phyloP scores from a whole-genome alignment of 179 eudicot genomes.

The Spinacia oleracea region DNA sequence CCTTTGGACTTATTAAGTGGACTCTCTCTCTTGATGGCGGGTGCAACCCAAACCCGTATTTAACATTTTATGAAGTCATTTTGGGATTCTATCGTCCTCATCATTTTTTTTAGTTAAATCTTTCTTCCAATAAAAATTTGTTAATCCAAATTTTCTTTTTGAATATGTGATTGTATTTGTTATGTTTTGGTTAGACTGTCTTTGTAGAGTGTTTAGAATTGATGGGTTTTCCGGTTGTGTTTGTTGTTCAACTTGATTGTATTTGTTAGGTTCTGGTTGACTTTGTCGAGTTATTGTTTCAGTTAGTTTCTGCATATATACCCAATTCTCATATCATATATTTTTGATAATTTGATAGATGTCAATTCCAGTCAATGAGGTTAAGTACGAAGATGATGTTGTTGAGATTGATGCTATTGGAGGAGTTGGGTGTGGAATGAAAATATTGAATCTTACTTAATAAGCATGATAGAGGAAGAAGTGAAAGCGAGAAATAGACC shows the following conservation, averaged over 20 bases:
- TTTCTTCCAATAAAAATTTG: neutral
- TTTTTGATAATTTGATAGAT: neutral
- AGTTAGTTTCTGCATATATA: too few relatives aligned
- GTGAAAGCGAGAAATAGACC: conserved; percentile 9
- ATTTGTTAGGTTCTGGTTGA: too few relatives aligned
- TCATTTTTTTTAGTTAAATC: neutral
- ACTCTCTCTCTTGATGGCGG: too few relatives aligned
- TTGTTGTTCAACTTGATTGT: neutral
- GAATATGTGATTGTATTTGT: neutral
- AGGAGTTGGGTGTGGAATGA: neutral
- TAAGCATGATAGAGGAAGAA: too few relatives aligned
- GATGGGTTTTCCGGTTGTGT: neutral
- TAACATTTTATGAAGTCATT: too few relatives aligned
- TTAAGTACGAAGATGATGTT: conserved; percentile 5
- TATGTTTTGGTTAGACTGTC: neutral
- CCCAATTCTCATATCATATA: too few relatives aligned
- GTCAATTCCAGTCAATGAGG: neutral
- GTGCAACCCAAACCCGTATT: too few relatives aligned
- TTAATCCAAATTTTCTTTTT: too few relatives aligned
- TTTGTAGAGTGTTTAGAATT: neutral
- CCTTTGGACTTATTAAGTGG: too few relatives aligned
- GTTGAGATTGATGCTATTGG: conserved; percentile 1
- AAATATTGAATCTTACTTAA: neutral
- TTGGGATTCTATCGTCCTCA: neutral
- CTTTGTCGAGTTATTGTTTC: too few relatives aligned